Evolutionary conservation across 768 basidiomycete species (phyloP).

Genomic region (Russula brevipes): DNA sequence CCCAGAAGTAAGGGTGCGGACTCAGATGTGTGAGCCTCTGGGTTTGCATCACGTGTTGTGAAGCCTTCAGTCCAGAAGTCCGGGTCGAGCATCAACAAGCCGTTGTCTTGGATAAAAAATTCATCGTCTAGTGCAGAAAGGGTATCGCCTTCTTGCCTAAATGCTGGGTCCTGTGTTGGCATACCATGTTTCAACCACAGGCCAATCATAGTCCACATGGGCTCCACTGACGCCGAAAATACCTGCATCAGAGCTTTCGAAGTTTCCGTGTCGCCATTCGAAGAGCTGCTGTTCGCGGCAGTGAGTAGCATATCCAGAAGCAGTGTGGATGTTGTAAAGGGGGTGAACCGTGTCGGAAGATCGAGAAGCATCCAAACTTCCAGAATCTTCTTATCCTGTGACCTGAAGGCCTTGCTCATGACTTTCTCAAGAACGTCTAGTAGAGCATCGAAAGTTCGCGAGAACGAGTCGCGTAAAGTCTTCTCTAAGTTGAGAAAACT

Average conservation of each 20-base stretch:
- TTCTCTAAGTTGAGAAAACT: constrained; percentile 67
- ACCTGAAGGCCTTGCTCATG: constrained; percentile 28
- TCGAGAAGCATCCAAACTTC: constrained; percentile 41
- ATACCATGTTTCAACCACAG: constrained; percentile 72
- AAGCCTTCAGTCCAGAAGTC: constrained; percentile 78
- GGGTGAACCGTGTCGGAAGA: constrained; percentile 38
- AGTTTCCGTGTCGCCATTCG: constrained; percentile 51
- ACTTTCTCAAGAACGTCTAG: constrained; percentile 43
- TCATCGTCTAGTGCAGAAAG: constrained; percentile 52
- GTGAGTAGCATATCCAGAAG: constrained; percentile 60
- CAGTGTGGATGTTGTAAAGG: constrained; percentile 50
- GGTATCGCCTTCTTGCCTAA: constrained; percentile 10
- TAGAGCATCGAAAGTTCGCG: constrained; percentile 52
- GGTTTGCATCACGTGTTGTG: constrained; percentile 45
- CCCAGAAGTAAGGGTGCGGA: constrained; percentile 57
- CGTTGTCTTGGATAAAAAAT: constrained; percentile 76
- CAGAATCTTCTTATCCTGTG: constrained; percentile 27
- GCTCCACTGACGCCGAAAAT: constrained; percentile 59
- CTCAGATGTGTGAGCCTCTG: constrained; percentile 29
- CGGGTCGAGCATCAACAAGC: constrained; percentile 50
- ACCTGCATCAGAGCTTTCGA: constrained; percentile 55
- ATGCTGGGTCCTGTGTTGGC: constrained; percentile 37
- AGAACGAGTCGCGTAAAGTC: constrained; percentile 50
- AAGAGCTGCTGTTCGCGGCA: constrained; percentile 52
- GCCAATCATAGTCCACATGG: constrained; percentile 68